Evolutionary conservation across 495 filamentous ascomycete species (phyloP), one percentile per base, ranked within the genome.

Genomic region (Xylaria intraflava): DNA sequence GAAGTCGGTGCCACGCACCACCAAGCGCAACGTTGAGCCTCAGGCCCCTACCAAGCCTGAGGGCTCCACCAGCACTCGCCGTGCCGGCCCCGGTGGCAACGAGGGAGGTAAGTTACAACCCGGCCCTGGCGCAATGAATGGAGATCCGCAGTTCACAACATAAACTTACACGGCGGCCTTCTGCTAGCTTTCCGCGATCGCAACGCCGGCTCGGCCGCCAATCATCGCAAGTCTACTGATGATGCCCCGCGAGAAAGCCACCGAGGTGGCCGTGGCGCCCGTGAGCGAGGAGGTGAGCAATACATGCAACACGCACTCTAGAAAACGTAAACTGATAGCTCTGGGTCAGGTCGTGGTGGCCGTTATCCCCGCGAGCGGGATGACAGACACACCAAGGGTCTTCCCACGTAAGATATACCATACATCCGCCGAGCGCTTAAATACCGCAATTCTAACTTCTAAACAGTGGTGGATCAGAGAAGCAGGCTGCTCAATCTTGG

Each of bases 401-500:
- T 79, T 64, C 78, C 79, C 62, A 83, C 77, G 89, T 94, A 83
- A 62, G 74, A 48, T 48, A 43, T 22, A 35, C 11, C 11, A 3
- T 27, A 17, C 6, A 6, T 19, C 17, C 9, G 10, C 16, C 9
- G 10, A 26, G 1, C n/a, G 22, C 22, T 39, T 4, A 30, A 27
- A 17, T 24, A 9, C 6, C 14, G 16, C 9, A 47, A 23, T 56
- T 58, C 65, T 67, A 58, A 57, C 29, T 57, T 6, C 24, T 52
- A 20, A 55, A 55, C 50, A 72, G 90, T 60, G 90, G 94, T 61
- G 38, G 51, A 23, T 86, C 90, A 64, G 87, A 89, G 65, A 98
- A 97, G 83, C 88, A 95, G 75, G 85, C 88, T 62, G 83, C 81
- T 65, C 87, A 89, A 66, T 86, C 88, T 57, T 98, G 93, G 93